These are phyloP conservation scores for Leptographium flavum DNA, from an alignment of 2,329 filamentous ascomycete genomes.

Conservation along the genomic window DNA sequence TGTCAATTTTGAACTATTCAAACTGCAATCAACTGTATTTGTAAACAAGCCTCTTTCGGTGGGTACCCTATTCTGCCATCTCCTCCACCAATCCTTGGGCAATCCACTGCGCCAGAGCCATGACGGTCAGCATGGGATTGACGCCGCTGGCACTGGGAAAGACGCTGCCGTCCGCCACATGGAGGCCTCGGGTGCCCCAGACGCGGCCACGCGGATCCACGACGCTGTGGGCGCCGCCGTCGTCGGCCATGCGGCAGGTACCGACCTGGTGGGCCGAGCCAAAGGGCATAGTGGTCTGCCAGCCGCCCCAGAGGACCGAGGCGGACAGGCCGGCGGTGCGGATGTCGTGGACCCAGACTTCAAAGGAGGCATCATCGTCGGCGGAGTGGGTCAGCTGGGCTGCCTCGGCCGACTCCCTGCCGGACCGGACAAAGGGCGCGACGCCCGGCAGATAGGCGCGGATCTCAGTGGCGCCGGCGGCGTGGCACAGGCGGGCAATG, in stretches of 20 bases:
- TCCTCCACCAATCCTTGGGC: constrained; percentile 40
- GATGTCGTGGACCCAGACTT: constrained; percentile 42
- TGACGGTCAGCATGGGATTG: constrained; percentile 68
- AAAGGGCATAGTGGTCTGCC: constrained; percentile 38
- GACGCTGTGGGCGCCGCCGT: constrained; percentile 31
- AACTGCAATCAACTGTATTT: not conserved
- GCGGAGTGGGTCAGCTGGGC: constrained; percentile 20
- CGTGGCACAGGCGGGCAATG: constrained; percentile 61
- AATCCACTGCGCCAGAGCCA: constrained; percentile 57
- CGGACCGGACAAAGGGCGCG: constrained; percentile 38
- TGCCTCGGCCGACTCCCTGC: constrained; percentile 7
- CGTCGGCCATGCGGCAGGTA: constrained; percentile 54
- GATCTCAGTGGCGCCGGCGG: constrained; percentile 70
- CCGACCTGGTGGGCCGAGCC: constrained; percentile 74
- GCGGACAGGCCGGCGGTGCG: constrained; percentile 13
- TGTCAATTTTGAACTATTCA: not conserved
- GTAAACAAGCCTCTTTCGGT: not conserved
- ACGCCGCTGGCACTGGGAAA: constrained; percentile 66
- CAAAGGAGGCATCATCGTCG: constrained; percentile 45
- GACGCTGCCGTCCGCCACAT: constrained; percentile 60
- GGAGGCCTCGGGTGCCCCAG: constrained; percentile 52
- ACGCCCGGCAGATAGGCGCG: constrained; percentile 48
- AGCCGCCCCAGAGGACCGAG: constrained; percentile 17
- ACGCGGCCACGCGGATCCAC: constrained; percentile 45
- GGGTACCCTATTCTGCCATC: constrained; percentile 12